Conservation (phyloP, 129 eudicot genomes). For the Apium graveolens region DNA sequence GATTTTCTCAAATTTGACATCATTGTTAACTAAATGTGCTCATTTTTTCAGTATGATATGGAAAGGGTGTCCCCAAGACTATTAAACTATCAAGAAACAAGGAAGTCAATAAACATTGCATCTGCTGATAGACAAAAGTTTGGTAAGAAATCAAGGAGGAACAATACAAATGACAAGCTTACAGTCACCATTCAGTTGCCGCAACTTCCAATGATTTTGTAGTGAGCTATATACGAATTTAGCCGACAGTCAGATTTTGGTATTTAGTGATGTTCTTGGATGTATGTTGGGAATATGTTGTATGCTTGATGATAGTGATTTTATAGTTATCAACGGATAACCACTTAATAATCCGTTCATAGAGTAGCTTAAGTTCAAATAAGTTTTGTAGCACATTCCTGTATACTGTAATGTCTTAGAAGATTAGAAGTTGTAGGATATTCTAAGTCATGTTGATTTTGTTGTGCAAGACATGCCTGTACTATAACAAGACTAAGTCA, state of each 20-base stretch:
- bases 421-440: no score
- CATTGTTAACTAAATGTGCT: not conserved
- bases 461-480: no score
- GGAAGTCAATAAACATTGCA: slow-evolving; percentile 18
- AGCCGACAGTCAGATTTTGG: not conserved
- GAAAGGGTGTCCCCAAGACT: slow-evolving; percentile 27
- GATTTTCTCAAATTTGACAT: not conserved
- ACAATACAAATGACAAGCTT: slow-evolving; percentile 13
- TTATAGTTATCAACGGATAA: no score
- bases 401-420: no score
- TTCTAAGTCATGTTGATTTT: no score
- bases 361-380: no score
- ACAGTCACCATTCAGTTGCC: slow-evolving; percentile 10
- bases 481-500: no score
- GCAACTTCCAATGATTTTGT: slow-evolving; percentile 43
- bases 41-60: slow-evolving; percentile 30
- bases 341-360: no score
- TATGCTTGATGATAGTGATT: no score
- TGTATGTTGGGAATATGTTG: no score
- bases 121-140: slow-evolving; percentile 22
- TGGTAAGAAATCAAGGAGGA: slow-evolving; percentile 20
- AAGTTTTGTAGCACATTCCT: no score
- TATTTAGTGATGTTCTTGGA: not conserved
- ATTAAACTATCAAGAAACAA: slow-evolving; percentile 18
- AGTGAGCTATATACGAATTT: slow-evolving; percentile 27